phyloP scores from a whole-genome alignment of 805 yeast species.

The Sugiyamaella qingdaonensis region DNA sequence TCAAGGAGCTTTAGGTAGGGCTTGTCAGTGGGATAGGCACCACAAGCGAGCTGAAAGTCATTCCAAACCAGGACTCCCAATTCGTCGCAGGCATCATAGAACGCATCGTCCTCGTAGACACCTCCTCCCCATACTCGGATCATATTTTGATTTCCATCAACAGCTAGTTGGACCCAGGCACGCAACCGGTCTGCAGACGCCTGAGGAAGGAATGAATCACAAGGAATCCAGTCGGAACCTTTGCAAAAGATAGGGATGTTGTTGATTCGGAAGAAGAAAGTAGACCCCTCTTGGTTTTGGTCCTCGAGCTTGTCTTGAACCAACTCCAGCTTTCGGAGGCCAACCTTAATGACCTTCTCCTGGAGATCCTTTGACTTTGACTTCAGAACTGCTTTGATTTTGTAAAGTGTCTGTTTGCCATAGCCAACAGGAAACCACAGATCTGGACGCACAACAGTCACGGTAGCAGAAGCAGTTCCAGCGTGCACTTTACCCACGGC shows the following conservation, averaged over 20 bases:
- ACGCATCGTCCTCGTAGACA: conserved; percentile 38
- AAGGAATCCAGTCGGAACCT: conserved; percentile 49
- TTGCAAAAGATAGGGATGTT: conserved; percentile 35
- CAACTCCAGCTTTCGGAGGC: conserved; percentile 41
- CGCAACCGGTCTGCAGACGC: conserved; percentile 33
- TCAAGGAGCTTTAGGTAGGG: conserved; percentile 35
- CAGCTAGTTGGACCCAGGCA: conserved; percentile 34
- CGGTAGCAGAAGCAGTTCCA: neutral
- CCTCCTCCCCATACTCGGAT: conserved; percentile 50
- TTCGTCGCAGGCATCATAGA: conserved; percentile 42
- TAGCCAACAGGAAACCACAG: conserved; percentile 42
- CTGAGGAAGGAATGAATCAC: conserved; percentile 38
- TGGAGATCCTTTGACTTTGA: neutral
- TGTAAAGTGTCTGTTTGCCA: conserved; percentile 38
- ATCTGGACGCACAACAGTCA: conserved; percentile 26
- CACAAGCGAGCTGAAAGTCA: conserved; percentile 54
- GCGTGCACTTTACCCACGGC: neutral
- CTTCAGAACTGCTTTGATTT: conserved; percentile 14
- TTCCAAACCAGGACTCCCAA: conserved; percentile 48
- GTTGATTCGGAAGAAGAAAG: conserved; percentile 42
- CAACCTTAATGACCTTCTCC: conserved; percentile 24
- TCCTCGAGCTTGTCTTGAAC: conserved; percentile 33
- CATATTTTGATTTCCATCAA: conserved; percentile 41
- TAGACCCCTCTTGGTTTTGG: conserved; percentile 33
- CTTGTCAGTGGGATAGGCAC: conserved; percentile 44